phyloP scores from a whole-genome alignment of 2,329 filamentous ascomycete genomes.

The Ascochyta pisi region DNA sequence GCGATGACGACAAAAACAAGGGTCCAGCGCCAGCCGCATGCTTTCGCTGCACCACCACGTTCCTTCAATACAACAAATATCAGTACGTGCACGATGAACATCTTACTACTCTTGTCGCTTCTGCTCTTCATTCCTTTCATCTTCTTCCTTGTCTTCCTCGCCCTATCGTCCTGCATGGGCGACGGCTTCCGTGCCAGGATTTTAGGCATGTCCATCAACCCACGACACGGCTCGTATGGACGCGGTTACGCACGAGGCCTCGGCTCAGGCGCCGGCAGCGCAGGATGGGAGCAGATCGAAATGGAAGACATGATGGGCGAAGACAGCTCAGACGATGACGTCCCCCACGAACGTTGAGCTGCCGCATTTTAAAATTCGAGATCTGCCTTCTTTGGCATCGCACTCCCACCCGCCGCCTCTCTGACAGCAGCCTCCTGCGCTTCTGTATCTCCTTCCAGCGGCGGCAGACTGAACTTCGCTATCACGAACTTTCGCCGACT shows the following conservation, averaged over 20 bases:
- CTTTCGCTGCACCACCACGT: constrained; percentile 21
- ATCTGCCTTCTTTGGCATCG: constrained; percentile 62
- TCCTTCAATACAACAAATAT: neutral
- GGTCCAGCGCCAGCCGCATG: constrained; percentile 23
- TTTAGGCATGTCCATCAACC: constrained; percentile 52
- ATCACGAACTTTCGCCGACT: constrained; percentile 85
- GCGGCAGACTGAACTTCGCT: constrained; percentile 87
- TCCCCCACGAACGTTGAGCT: constrained; percentile 4
- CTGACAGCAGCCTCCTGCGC: constrained; percentile 58
- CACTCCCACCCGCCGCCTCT: constrained; percentile 51
- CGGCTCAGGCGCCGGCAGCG: constrained; percentile 59
- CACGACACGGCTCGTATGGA: constrained; percentile 58
- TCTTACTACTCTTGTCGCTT: constrained; percentile 41
- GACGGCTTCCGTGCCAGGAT: constrained; percentile 57
- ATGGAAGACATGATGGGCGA: constrained; percentile 66
- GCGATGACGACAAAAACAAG: constrained; percentile 14
- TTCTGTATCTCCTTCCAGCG: constrained; percentile 76
- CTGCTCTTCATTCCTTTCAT: constrained; percentile 47
- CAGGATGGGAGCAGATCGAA: constrained; percentile 68
- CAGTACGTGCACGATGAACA: constrained; percentile 36
- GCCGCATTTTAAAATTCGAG: constrained; percentile 68
- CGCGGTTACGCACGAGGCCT: constrained; percentile 64
- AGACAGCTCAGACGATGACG: constrained; percentile 39
- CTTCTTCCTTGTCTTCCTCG: constrained; percentile 57
- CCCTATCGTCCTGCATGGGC: constrained; percentile 63